Conservation (phyloP, 2,329 filamentous ascomycete species). For the Neonectria ditissima region DNA sequence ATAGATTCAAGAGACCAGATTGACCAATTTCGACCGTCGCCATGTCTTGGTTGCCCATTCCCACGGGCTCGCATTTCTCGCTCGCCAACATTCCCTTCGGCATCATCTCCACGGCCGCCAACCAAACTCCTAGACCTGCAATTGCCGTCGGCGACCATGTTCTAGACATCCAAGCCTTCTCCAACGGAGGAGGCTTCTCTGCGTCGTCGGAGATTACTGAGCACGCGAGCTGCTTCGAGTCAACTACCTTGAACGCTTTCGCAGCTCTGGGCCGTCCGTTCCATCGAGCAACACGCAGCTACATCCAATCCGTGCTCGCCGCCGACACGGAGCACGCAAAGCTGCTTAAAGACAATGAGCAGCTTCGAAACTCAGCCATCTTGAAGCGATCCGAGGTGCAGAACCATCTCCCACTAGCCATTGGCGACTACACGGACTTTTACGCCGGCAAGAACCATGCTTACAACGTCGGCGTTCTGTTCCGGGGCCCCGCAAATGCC, state of each 20-base stretch:
- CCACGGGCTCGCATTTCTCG: conserved; percentile 54
- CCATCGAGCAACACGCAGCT: conserved; percentile 75
- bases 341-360: conserved; percentile 52
- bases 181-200: conserved; percentile 56
- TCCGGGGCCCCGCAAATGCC: conserved; percentile 79
- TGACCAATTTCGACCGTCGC: not conserved
- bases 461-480: conserved; percentile 75
- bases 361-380: conserved; percentile 46
- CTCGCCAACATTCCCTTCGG: conserved; percentile 87
- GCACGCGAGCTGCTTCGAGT: conserved; percentile 43
- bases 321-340: conserved; percentile 61
- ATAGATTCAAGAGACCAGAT: not conserved
- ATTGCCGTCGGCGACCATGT: conserved; percentile 79
- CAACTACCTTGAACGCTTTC: conserved; percentile 48
- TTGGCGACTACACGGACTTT: conserved; percentile 89
- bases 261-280: conserved; percentile 72
- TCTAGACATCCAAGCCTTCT: conserved; percentile 75
- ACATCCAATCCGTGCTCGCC: conserved; percentile 72
- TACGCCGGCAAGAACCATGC: conserved; percentile 85
- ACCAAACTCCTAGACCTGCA: conserved; percentile 70
- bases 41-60: conserved; percentile 49
- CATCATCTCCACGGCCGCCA: conserved; percentile 75
- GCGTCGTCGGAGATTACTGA: conserved; percentile 41
- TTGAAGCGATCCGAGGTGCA: conserved; percentile 60
- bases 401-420: conserved; percentile 79